Conservation (phyloP, 1,284 basidiomycete genomes). For the Meira miltonrushii region DNA sequence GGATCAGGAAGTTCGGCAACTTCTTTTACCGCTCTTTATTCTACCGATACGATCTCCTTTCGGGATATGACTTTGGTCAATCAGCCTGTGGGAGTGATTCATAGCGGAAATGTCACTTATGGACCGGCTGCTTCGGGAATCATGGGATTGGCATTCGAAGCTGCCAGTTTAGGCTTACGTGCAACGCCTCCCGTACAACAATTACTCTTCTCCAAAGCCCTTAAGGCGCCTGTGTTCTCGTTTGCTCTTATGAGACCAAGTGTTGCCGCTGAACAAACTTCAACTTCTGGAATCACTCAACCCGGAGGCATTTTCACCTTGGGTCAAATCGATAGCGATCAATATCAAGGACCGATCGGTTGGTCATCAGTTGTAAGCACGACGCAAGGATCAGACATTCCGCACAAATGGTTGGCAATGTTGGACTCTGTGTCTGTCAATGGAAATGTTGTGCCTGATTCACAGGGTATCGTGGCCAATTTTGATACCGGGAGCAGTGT, state of each 20-base stretch:
- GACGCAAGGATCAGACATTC: neutral
- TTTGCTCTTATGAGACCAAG: conserved; percentile 4
- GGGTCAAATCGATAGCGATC: conserved; percentile 52
- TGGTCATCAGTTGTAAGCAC: neutral
- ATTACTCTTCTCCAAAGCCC: neutral
- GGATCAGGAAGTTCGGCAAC: neutral
- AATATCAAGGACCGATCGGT: conserved; percentile 51
- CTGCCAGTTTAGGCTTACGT: neutral
- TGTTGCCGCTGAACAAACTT: neutral
- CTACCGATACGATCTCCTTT: neutral
- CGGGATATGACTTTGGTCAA: neutral
- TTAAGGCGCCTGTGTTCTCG: neutral
- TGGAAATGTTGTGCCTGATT: neutral
- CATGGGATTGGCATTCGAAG: conserved; percentile 1
- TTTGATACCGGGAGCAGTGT: conserved; percentile 6
- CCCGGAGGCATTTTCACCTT: conserved; percentile 54
- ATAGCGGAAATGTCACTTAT: conserved; percentile 1
- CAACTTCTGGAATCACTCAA: conserved; percentile 8
- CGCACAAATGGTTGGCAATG: neutral
- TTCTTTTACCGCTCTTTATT: neutral
- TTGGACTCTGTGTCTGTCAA: neutral
- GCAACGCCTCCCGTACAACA: neutral
- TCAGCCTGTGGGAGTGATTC: neutral
- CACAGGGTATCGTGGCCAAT: neutral
- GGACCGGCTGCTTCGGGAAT: neutral